Percentiles rank a stretch among this genome's conserved stretches.
These are phyloP conservation scores for Cryptosporidium sp. DNA, from an alignment of 169 alveolate species.

Conservation along the genomic window DNA sequence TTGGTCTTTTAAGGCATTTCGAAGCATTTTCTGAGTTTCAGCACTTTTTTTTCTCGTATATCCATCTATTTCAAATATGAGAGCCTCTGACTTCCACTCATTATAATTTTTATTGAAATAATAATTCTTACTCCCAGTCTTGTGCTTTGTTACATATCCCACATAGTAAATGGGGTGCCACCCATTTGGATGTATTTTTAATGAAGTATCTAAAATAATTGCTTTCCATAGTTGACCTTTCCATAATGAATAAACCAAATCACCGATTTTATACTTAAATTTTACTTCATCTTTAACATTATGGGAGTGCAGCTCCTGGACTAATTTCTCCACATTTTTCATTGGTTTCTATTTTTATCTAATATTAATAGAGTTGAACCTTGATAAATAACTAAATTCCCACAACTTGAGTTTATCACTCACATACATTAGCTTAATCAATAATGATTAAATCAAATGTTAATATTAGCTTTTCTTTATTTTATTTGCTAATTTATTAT, in stretches of 20 bases:
- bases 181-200: conserved; percentile 58
- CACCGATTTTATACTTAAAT: conserved; percentile 35
- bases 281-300: conserved; percentile 14
- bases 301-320: conserved; percentile 27
- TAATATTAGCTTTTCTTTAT: not conserved
- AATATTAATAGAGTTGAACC: not conserved
- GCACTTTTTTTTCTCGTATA: conserved; percentile 26
- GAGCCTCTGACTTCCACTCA: conserved; percentile 70
- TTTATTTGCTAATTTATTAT: too few relatives aligned
- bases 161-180: conserved; percentile 70
- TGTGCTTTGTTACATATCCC: conserved; percentile 20
- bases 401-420: not conserved
- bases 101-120: conserved; percentile 23
- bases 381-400: not conserved
- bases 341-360: not conserved
- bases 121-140: not conserved
- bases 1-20: not conserved
- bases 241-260: conserved; percentile 55
- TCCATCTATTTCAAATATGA: conserved; percentile 15
- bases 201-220: conserved; percentile 30
- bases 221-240: conserved; percentile 69
- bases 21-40: conserved; percentile 32
- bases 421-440: not conserved
- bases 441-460: not conserved
- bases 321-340: not conserved